phyloP scores from a whole-genome alignment of 371 early-diverging fungal genomes.

The Mortierella sp. region DNA sequence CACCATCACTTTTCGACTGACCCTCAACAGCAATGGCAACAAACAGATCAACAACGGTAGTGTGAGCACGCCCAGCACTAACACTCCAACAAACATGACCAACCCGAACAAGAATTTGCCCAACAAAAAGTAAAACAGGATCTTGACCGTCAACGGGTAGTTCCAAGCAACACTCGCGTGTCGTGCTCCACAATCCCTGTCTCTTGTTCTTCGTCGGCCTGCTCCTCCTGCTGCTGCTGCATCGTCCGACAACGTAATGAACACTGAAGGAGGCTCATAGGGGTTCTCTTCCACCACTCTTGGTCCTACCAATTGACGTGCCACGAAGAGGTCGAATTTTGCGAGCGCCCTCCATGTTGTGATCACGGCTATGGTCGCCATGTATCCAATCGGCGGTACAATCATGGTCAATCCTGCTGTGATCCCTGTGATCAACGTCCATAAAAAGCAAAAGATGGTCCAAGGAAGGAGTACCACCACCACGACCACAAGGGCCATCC shows the following conservation, averaged over 20 bases:
- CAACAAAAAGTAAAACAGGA: slow-evolving; percentile 34
- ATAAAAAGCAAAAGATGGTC: slow-evolving; percentile 37
- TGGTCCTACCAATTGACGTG: slow-evolving; percentile 16
- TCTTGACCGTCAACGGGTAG: slow-evolving; percentile 21
- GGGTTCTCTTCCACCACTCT: slow-evolving; percentile 16
- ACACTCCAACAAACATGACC: slow-evolving; percentile 16
- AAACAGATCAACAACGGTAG: slow-evolving; percentile 48
- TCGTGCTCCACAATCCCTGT: slow-evolving; percentile 7
- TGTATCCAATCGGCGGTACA: slow-evolving; percentile 41
- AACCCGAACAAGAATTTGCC: slow-evolving; percentile 37
- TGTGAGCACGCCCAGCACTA: slow-evolving; percentile 15
- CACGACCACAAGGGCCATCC: slow-evolving; percentile 24
- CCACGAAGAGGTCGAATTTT: slow-evolving; percentile 26
- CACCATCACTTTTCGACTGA: slow-evolving; percentile 16
- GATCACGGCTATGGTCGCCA: slow-evolving; percentile 18
- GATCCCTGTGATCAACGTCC: slow-evolving; percentile 30
- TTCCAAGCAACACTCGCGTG: slow-evolving; percentile 21
- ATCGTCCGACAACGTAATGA: slow-evolving; percentile 13
- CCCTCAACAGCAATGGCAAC: slow-evolving; percentile 27
- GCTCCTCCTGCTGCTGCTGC: background rate
- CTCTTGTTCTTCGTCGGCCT: slow-evolving; percentile 14
- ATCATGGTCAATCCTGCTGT: slow-evolving; percentile 19
- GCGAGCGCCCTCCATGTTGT: slow-evolving; percentile 50
- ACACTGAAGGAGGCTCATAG: background rate
- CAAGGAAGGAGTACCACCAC: slow-evolving; percentile 30